These are phyloP conservation scores for Eragrostis tef DNA, from an alignment of 202 grass and related monocot species.

Conservation along the genomic window DNA sequence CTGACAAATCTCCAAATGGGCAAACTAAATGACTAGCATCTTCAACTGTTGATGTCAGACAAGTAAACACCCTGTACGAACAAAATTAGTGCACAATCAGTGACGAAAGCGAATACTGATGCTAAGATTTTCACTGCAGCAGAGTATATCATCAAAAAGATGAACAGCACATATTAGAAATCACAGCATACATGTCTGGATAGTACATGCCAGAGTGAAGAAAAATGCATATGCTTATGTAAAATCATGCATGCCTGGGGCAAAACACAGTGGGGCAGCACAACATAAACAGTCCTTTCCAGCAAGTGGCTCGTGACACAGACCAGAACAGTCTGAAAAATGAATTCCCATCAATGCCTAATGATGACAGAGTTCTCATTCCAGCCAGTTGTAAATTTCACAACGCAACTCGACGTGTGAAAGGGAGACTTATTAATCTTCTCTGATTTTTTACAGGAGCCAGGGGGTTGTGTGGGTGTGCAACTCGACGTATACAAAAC, in stretches of 20 bases:
- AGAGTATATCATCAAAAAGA: constrained; percentile 21
- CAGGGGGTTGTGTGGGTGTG: too few relatives aligned
- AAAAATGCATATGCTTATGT: constrained; percentile 33
- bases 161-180: constrained; percentile 13
- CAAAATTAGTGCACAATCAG: constrained; percentile 13
- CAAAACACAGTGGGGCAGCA: constrained; percentile 12
- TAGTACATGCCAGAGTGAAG: not conserved
- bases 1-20: constrained; percentile 20
- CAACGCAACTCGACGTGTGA: not conserved
- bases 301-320: constrained; percentile 17
- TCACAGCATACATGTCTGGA: constrained; percentile 2
- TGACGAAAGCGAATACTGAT: constrained; percentile 9
- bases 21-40: constrained; percentile 43
- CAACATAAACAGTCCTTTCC: constrained; percentile 26
- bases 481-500: not conserved
- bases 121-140: constrained; percentile 25
- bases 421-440: not conserved
- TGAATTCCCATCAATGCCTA: constrained; percentile 33
- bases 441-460: too few relatives aligned
- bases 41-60: constrained; percentile 43
- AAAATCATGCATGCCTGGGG: constrained; percentile 26
- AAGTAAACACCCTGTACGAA: constrained; percentile 38
- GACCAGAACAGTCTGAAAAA: constrained; percentile 30
- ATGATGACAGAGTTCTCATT: constrained; percentile 42
- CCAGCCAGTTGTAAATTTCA: constrained; percentile 17